phyloP scores from a whole-genome alignment of 2,329 filamentous ascomycete species.

The Fusarium tuaranense region DNA sequence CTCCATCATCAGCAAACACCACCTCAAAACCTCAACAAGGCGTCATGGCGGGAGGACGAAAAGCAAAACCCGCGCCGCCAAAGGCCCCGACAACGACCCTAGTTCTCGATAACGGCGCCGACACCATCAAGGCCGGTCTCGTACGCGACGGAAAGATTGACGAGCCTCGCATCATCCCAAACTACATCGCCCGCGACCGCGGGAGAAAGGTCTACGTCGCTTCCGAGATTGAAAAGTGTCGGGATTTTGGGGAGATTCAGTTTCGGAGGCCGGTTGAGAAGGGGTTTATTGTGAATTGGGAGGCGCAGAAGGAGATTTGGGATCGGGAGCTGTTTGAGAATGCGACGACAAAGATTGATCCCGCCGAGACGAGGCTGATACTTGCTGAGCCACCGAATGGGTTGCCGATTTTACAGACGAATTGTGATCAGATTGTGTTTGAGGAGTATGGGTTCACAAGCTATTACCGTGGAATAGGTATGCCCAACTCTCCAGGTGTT shows the following conservation, averaged over 20 bases:
- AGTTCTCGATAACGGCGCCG: constrained; percentile 92
- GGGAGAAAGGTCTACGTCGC: constrained; percentile 83
- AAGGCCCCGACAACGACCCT: constrained; percentile 75
- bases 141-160: constrained; percentile 61
- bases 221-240: constrained; percentile 81
- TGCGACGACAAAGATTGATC: constrained; percentile 77
- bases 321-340: constrained; percentile 85
- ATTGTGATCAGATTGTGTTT: constrained; percentile 96
- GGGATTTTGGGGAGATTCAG: constrained; percentile 88
- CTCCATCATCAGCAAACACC: constrained; percentile 5
- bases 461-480: constrained; percentile 82
- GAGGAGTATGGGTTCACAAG: constrained; percentile 95
- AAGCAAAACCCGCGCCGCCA: constrained; percentile 63
- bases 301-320: constrained; percentile 95
- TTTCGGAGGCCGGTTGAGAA: constrained; percentile 94
- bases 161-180: constrained; percentile 81
- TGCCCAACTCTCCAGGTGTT: constrained; percentile 22
- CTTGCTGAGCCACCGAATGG: constrained; percentile 89
- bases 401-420: constrained; percentile 82
- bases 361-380: constrained; percentile 83
- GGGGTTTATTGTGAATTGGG: constrained; percentile 96
- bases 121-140: constrained; percentile 91
- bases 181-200: constrained; percentile 88
- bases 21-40: neutral
- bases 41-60: constrained; percentile 61